Conservation (phyloP, 1,139 yeast genomes). For the Oligophagozyma castellii region DNA sequence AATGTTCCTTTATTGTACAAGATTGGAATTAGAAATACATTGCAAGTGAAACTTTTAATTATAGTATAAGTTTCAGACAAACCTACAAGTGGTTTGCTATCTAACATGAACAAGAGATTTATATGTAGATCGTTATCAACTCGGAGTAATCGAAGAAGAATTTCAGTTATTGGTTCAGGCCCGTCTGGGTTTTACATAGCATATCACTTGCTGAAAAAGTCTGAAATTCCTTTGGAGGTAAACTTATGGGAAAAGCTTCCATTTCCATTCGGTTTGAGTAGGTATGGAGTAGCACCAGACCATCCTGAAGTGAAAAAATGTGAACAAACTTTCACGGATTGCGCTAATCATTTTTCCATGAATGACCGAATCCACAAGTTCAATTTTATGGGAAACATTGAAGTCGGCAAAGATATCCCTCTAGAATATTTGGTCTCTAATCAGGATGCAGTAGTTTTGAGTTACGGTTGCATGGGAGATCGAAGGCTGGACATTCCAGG, state of each 20-base stretch:
- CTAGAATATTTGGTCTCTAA: constrained; percentile 35
- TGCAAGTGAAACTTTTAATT: too few species aligned
- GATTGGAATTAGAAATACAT: too few species aligned
- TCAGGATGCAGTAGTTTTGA: constrained; percentile 62
- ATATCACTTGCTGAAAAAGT: constrained; percentile 49
- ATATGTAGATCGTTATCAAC: too few species aligned
- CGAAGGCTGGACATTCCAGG: constrained; percentile 48
- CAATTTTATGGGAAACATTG: constrained; percentile 62
- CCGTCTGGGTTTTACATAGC: constrained; percentile 95
- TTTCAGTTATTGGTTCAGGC: constrained; percentile 79
- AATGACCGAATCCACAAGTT: constrained; percentile 27
- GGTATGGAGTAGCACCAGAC: constrained; percentile 99
- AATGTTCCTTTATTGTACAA: too few species aligned
- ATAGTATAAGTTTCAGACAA: too few species aligned
- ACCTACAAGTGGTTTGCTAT: too few species aligned
- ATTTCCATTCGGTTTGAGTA: constrained; percentile 78
- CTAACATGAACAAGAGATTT: neutral
- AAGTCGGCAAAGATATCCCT: constrained; percentile 45
- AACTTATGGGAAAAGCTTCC: constrained; percentile 74
- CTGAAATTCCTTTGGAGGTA: constrained; percentile 34
- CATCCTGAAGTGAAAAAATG: constrained; percentile 93
- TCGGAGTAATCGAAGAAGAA: neutral
- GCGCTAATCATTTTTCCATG: constrained; percentile 29
- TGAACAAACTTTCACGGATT: constrained; percentile 62
- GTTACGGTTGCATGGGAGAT: constrained; percentile 74